Conservation (phyloP, 106 monocot species). For the Agapanthus africanus region DNA sequence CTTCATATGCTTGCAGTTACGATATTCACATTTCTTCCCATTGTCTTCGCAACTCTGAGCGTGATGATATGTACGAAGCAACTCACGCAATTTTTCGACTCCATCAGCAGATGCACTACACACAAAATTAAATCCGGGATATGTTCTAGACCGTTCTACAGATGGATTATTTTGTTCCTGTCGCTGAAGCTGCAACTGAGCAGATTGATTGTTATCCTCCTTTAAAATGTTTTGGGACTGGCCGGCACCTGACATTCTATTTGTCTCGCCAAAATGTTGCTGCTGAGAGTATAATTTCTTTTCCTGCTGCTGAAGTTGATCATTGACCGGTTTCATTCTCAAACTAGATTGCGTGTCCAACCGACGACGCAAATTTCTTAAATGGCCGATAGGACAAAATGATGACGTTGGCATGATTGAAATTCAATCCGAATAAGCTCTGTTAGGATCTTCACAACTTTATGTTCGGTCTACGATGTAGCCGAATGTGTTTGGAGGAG, state of each 20-base stretch:
- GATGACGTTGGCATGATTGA: background rate
- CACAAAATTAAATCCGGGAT: no score
- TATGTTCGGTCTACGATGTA: no score
- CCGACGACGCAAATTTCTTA: background rate
- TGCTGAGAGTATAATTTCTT: background rate
- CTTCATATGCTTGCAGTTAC: constrained; percentile 5
- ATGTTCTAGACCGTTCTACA: background rate
- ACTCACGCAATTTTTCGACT: background rate
- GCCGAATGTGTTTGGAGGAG: no score
- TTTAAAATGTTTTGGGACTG: background rate
- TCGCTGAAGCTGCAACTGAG: background rate
- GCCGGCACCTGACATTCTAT: background rate
- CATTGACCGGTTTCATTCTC: background rate
- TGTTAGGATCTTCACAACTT: no score
- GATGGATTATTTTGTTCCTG: background rate
- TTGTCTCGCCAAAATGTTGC: background rate
- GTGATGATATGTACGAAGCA: constrained; percentile 16
- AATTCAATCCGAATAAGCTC: no score
- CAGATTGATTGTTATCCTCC: background rate
- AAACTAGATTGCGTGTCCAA: background rate
- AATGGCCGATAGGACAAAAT: background rate
- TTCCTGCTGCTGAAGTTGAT: no score
- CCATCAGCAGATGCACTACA: background rate
- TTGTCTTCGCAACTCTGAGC: constrained; percentile 4
- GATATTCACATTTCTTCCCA: background rate